Evolutionary conservation across 176 grass and related monocot genomes (phyloP), one percentile per base, ranked within the genome.

Genomic region (Bothriochloa decipiens): DNA sequence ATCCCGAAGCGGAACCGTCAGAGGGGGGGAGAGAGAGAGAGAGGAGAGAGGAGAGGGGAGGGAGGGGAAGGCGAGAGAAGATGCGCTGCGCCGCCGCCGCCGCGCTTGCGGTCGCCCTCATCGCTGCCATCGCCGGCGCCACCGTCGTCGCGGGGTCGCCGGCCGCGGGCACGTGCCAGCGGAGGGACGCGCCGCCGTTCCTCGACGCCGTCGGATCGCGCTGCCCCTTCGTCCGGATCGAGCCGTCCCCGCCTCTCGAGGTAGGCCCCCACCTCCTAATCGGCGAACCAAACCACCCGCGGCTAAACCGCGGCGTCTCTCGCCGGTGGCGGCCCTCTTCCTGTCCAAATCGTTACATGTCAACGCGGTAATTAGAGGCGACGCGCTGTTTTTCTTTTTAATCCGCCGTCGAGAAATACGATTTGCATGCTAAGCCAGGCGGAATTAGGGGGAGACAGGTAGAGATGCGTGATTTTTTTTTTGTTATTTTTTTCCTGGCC

Each of bases 161-260:
- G 41, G 20, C 26, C 23, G 73, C 14, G 23, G 53, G 79, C 39
- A 57, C 81, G 22, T 91, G 89, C 74, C 28, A 18, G 32, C 74
- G 78, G 76, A 76, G 73, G 74, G 53, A 8, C 23, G 22, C 29
- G 79, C 77, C 86, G 43, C 52, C 78, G 36, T 94, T 94, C 89
- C 45, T 94, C 37, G 77, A 87, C 77, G 50, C 57, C 41, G 16
- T 94, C 63, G 81, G 58, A 26, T 82, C 68, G 36, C 84, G 85
- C 27, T 94, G 92, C 80, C 84, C 87, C 85, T 50, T 42, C 76
- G 53, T 35, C 37, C 76, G 72, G 84, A 89, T 94, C 89, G 78
- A 81, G 79, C 64, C 86, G 6, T 87, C 74, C 25, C 83, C 22
- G 63, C 89, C 87, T 79, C 42, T 81, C 16, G 92, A 89, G 89